phyloP scores from a whole-genome alignment of 2,329 filamentous ascomycete species.

The Graphiopsis chlorocephala region DNA sequence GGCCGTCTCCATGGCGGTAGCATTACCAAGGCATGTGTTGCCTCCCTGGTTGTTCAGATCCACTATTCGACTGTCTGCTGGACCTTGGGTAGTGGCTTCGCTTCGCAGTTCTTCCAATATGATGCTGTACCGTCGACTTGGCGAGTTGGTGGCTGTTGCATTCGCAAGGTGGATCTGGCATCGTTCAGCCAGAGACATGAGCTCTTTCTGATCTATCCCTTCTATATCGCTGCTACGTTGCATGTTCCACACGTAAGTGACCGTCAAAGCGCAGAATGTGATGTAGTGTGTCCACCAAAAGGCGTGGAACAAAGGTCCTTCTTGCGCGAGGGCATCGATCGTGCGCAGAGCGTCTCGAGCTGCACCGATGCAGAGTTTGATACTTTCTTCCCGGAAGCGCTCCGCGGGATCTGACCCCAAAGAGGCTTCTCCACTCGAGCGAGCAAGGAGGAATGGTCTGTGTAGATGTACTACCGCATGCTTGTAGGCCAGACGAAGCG shows the following conservation, averaged over 20 bases:
- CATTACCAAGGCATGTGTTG: background rate
- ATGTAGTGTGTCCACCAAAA: conserved; percentile 52
- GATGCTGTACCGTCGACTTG: conserved; percentile 48
- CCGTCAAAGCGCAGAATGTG: conserved; percentile 48
- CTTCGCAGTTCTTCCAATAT: conserved; percentile 47
- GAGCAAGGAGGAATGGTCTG: conserved; percentile 32
- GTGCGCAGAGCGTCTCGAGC: conserved; percentile 20
- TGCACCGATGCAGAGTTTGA: conserved; percentile 14
- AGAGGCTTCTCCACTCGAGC: background rate
- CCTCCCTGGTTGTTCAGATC: background rate
- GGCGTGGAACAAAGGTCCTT: conserved; percentile 41
- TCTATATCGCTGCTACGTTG: conserved; percentile 30
- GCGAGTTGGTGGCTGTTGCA: conserved; percentile 47
- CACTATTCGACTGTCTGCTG: background rate
- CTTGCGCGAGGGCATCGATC: conserved; percentile 40
- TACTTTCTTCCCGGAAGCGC: conserved; percentile 6
- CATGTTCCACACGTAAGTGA: conserved; percentile 50
- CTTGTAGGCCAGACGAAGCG: conserved; percentile 33
- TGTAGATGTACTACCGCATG: conserved; percentile 38
- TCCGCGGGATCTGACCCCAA: background rate
- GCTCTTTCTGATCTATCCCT: conserved; percentile 18
- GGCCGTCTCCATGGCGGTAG: background rate
- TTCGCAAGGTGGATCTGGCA: conserved; percentile 47
- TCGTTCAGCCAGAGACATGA: conserved; percentile 45
- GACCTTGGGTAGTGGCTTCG: conserved; percentile 31